Conservation (phyloP, 75 land plant genomes). For the Cunninghamia lanceolata region DNA sequence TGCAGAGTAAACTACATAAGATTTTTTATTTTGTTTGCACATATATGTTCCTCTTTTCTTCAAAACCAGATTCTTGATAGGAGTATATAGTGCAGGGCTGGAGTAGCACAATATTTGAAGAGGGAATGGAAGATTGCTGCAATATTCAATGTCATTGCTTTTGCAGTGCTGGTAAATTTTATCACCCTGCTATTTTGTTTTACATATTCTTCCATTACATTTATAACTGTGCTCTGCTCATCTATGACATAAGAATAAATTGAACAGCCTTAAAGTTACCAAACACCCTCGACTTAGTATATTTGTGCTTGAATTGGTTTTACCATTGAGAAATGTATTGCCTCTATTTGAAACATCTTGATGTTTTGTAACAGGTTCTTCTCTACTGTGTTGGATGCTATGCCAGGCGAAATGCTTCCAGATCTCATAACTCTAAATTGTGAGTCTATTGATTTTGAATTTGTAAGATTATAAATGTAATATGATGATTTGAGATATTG, state of each 20-base stretch:
- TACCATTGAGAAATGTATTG: not conserved
- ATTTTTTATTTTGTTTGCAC: not conserved
- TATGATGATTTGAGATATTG: not conserved
- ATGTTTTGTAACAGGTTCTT: constrained; percentile 23
- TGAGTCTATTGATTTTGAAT: constrained; percentile 10
- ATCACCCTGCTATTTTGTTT: not conserved
- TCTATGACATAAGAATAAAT: not conserved
- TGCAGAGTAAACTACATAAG: not conserved
- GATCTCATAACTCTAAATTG: constrained; percentile 23
- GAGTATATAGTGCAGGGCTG: constrained; percentile 47
- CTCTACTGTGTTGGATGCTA: constrained; percentile 68
- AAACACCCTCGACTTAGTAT: not conserved
- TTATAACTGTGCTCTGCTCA: not conserved
- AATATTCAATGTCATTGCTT: constrained; percentile 49
- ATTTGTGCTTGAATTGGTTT: not conserved
- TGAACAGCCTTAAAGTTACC: not conserved
- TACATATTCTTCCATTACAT: not conserved
- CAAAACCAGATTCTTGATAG: constrained; percentile 3
- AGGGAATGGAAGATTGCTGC: constrained; percentile 72
- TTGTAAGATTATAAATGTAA: not conserved
- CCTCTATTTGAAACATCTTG: not conserved
- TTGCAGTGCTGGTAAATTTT: constrained; percentile 53
- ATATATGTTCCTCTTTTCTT: not conserved
- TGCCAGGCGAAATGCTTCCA: constrained; percentile 65
- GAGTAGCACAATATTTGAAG: constrained; percentile 75